A percentile compares a stretch with the other conserved stretches of the same genome.
phyloP scores from a whole-genome alignment of 1,139 yeast genomes.

The Geotrichum klebahnii region DNA sequence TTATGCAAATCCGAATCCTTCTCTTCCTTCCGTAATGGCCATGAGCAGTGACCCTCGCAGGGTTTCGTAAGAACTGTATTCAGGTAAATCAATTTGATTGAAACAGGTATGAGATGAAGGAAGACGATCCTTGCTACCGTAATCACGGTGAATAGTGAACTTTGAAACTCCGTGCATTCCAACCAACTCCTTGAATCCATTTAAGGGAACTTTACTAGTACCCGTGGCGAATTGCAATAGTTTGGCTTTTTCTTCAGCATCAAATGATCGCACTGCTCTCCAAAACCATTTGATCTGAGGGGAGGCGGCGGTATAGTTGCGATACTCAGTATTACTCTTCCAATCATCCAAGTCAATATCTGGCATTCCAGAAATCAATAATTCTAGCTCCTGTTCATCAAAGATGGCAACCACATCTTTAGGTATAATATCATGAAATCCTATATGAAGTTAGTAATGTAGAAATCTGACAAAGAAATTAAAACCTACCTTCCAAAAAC shows the following conservation, averaged over 20 bases:
- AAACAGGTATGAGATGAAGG: slow-evolving; percentile 97
- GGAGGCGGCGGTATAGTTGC: slow-evolving; percentile 77
- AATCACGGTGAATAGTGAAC: slow-evolving; percentile 86
- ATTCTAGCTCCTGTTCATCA: slow-evolving; percentile 92
- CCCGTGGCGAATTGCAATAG: slow-evolving; percentile 95
- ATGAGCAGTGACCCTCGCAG: slow-evolving; percentile 73
- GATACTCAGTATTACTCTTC: slow-evolving; percentile 80
- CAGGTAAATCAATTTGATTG: slow-evolving; percentile 91
- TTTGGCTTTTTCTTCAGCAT: slow-evolving; percentile 89
- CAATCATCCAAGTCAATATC: slow-evolving; percentile 95
- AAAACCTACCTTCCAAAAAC: slow-evolving; percentile 50
- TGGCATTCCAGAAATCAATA: slow-evolving; percentile 89
- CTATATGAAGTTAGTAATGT: slow-evolving; percentile 36
- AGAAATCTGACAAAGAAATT: slow-evolving; percentile 2
- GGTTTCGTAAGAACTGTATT: slow-evolving; percentile 82
- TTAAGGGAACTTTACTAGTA: slow-evolving; percentile 91
- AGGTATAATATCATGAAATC: slow-evolving; percentile 92
- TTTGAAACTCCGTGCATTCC: slow-evolving; percentile 86
- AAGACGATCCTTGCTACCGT: slow-evolving; percentile 76
- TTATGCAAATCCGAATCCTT: slow-evolving; percentile 86
- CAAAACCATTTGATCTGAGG: slow-evolving; percentile 95
- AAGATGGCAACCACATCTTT: slow-evolving; percentile 79
- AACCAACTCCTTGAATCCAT: slow-evolving; percentile 85
- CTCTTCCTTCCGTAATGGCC: slow-evolving; percentile 93
- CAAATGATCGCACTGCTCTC: slow-evolving; percentile 95